Evolutionary conservation across 495 filamentous ascomycete species (phyloP).

Genomic region (Talaromyces trachyspermus): DNA sequence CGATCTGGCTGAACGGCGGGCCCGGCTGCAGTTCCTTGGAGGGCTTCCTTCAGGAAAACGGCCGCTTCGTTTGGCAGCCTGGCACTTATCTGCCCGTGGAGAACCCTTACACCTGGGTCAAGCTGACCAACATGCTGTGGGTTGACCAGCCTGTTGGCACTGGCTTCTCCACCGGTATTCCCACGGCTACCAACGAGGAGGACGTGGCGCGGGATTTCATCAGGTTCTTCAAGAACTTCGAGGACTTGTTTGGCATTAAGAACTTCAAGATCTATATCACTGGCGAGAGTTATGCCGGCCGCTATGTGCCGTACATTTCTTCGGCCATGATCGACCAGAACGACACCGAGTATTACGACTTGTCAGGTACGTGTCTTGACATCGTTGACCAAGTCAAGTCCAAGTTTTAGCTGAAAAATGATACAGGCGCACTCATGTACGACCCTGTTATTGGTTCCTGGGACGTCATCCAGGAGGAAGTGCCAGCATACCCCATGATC

Average conservation of each 20-base stretch:
- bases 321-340: constrained; percentile 44
- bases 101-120: constrained; percentile 65
- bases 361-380: constrained; percentile 26
- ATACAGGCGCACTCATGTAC: constrained; percentile 30
- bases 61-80: constrained; percentile 67
- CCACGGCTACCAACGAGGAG: constrained; percentile 45
- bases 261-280: constrained; percentile 55
- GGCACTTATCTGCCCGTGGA: constrained; percentile 55
- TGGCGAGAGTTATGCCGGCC: constrained; percentile 53
- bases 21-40: constrained; percentile 62
- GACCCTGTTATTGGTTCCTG: constrained; percentile 38
- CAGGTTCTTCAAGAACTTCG: constrained; percentile 58
- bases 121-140: constrained; percentile 68
- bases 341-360: constrained; percentile 40
- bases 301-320: constrained; percentile 50
- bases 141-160: constrained; percentile 52
- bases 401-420: neutral
- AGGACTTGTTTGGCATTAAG: constrained; percentile 52
- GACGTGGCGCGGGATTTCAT: constrained; percentile 53
- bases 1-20: constrained; percentile 67
- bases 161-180: constrained; percentile 49
- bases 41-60: constrained; percentile 68
- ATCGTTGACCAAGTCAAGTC: neutral
- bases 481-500: constrained; percentile 40
- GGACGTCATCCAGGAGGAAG: constrained; percentile 31